phyloP scores from a whole-genome alignment of 169 alveolate genomes.

The Blepharisma undulans region DNA sequence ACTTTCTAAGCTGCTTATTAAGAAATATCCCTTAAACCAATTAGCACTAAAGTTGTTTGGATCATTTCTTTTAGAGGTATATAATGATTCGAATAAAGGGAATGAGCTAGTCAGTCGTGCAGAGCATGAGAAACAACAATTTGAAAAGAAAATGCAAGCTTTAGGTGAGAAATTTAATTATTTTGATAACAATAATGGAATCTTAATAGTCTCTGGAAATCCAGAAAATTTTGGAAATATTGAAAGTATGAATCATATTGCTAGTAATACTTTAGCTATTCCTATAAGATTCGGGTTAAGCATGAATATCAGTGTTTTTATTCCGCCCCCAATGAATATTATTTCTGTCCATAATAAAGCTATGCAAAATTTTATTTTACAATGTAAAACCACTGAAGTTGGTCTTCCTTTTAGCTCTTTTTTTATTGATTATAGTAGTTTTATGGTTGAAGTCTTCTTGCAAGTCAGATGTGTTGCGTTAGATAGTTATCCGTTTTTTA shows the following conservation, averaged over 20 bases:
- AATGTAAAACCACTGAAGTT: slow-evolving; percentile 11
- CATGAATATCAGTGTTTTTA: background rate
- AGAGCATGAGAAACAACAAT: slow-evolving; percentile 23
- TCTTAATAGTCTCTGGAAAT: slow-evolving; percentile 5
- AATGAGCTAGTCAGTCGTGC: slow-evolving; percentile 19
- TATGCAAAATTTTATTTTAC: background rate
- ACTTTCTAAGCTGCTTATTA: background rate
- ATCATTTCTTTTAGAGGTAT: slow-evolving; percentile 27
- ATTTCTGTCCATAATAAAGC: background rate
- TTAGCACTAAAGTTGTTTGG: slow-evolving; percentile 9
- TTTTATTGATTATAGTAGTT: slow-evolving; percentile 3
- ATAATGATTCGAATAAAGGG: slow-evolving; percentile 34
- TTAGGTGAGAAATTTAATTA: background rate
- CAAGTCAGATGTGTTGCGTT: slow-evolving; percentile 25
- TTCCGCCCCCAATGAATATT: slow-evolving; percentile 34
- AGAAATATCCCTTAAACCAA: background rate
- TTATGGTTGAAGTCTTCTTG: slow-evolving; percentile 23
- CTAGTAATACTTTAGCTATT: background rate
- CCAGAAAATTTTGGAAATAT: slow-evolving; percentile 2
- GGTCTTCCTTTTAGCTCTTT: background rate
- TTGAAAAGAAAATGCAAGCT: background rate
- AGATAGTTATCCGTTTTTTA: slow-evolving; percentile 1
- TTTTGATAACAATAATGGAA: slow-evolving; percentile 22
- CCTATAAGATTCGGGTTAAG: background rate
- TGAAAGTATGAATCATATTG: background rate